Evolutionary conservation across 257 asterid species (phyloP).

Genomic region (Ajuga chamaepitys): DNA sequence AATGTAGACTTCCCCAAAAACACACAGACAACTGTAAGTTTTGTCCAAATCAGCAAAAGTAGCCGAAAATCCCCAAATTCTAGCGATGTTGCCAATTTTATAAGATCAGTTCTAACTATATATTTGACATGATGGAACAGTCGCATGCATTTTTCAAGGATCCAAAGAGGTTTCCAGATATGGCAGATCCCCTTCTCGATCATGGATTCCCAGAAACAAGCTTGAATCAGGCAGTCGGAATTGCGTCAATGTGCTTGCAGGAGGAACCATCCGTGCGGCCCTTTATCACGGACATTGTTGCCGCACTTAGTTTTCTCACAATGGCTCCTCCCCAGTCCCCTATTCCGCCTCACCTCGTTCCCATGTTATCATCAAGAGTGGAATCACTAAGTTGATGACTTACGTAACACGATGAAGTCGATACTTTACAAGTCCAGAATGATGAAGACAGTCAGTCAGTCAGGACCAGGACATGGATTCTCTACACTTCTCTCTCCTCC

Average conservation of each 20-base stretch:
- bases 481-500: too few species aligned
- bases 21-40: too few species aligned
- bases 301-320: conserved; percentile 57
- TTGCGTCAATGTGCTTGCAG: conserved; percentile 85
- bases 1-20: too few species aligned
- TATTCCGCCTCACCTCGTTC: conserved; percentile 24
- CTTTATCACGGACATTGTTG: conserved; percentile 56
- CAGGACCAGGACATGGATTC: too few species aligned
- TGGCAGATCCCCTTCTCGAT: conserved; percentile 70
- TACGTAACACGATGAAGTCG: too few species aligned
- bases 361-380: conserved; percentile 28
- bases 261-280: conserved; percentile 88
- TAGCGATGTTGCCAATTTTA: too few species aligned
- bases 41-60: too few species aligned
- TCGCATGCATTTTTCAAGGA: conserved; percentile 62
- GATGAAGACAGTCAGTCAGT: too few species aligned
- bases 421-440: too few species aligned
- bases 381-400: not conserved
- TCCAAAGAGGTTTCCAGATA: conserved; percentile 59
- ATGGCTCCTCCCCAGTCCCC: conserved; percentile 40
- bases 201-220: conserved; percentile 42
- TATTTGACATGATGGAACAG: conserved; percentile 23
- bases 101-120: too few species aligned
- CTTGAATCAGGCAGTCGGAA: conserved; percentile 76
- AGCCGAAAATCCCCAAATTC: too few species aligned